Evolutionary conservation across 768 basidiomycete genomes (phyloP), one percentile per base, ranked within the genome.

Genomic region (Omphalotus guepiniiformis): DNA sequence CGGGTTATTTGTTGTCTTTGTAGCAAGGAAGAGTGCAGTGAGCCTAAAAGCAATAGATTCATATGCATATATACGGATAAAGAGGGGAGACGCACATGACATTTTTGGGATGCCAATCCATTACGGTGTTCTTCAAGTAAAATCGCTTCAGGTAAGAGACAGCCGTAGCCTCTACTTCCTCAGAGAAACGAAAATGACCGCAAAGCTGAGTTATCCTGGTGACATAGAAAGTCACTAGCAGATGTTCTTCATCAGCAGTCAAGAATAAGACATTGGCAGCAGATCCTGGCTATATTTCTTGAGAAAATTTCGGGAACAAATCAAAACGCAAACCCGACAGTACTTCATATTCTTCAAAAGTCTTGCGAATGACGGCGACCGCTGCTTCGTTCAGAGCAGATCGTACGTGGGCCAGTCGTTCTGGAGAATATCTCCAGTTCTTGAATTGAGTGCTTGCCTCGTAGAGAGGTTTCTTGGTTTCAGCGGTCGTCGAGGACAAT

Each of bases 61-160:
- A 28, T 28, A 46, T 19, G 34, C 44, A 42, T 35, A 23, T 23
- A 4, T 9, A 15, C 7, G 39, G 27, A 42, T 49, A 18, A 38
- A 18, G 12, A 36, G 27, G 42, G 19, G 26, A 27, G 7, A 65
- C 85, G 40, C 59, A 96, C 96, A 99, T 99, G 58, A 99, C 91
- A 59, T 91, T 93, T 68, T 94, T 95, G 0, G 96, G 96, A 69
- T 98, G 96, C 85, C 92, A 97, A 62, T 98, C 96, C 93, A 98
- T 97, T 44, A 93, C 92, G 2, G 94, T 98, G 60, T 98, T 98
- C 68, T 88, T 88, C 47, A 98, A 76, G 62, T 98, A 99, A 66
- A 99, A 99, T 3, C 96, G 78, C 64, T 98, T 98, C 55, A 99
- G 71, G 65, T 96, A 99, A 47, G 79, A 83, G 48, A 89, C 77